Percentiles rank a stretch among this genome's conserved stretches.
phyloP scores from a whole-genome alignment of 768 basidiomycete species.

The Trametes meyenii region DNA sequence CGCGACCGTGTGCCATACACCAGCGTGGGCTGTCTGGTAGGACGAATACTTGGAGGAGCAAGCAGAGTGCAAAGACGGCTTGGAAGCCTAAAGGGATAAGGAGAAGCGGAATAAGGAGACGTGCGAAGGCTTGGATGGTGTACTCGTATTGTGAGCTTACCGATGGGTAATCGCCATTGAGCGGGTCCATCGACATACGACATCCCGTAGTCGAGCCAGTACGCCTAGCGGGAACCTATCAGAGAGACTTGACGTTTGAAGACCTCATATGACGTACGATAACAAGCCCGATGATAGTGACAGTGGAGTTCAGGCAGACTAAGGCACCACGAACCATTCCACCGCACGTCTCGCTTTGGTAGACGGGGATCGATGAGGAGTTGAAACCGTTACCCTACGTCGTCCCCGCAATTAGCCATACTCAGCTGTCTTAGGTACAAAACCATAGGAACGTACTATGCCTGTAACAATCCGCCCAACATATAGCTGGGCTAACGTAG shows the following conservation, averaged over 20 bases:
- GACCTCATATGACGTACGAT: constrained; percentile 33
- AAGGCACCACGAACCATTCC: constrained; percentile 40
- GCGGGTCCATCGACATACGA: constrained; percentile 37
- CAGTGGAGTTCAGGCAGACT: constrained; percentile 42
- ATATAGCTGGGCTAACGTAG: constrained; percentile 42
- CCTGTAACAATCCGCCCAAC: constrained; percentile 43
- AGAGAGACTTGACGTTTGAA: neutral
- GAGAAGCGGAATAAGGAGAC: neutral
- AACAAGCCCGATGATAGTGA: constrained; percentile 44
- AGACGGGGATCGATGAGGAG: constrained; percentile 44
- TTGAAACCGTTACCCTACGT: constrained; percentile 45
- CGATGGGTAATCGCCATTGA: constrained; percentile 31
- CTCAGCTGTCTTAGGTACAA: neutral
- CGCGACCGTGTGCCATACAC: constrained; percentile 43
- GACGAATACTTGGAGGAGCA: constrained; percentile 39
- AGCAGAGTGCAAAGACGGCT: constrained; percentile 41
- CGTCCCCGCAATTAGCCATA: neutral
- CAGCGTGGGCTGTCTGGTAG: constrained; percentile 45
- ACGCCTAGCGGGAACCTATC: constrained; percentile 30
- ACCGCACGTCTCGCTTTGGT: constrained; percentile 44
- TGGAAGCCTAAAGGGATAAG: constrained; percentile 39
- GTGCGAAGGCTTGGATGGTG: too few relatives aligned
- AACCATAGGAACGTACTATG: constrained; percentile 30
- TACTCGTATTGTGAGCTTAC: neutral
- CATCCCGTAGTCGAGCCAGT: constrained; percentile 46